Percentiles rank a stretch among this genome's conserved stretches.
Conservation (phyloP, 2,329 filamentous ascomycete species). For the Calonectria multiphialidica region DNA sequence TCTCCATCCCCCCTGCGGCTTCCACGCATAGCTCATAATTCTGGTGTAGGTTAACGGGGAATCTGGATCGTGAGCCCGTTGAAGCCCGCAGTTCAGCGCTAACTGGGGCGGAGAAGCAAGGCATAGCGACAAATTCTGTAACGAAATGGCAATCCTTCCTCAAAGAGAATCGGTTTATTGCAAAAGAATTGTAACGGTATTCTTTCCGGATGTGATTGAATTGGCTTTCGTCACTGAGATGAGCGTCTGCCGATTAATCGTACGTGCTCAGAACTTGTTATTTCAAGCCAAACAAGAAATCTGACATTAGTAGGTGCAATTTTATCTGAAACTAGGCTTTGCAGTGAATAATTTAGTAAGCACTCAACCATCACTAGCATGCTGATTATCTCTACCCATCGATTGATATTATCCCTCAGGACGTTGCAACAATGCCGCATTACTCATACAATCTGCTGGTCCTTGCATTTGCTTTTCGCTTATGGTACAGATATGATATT, state of each 20-base stretch:
- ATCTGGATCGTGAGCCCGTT: neutral
- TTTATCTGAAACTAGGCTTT: neutral
- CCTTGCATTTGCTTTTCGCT: neutral
- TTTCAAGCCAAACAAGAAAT: neutral
- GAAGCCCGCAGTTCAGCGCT: neutral
- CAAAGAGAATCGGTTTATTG: too few relatives aligned
- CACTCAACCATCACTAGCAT: neutral
- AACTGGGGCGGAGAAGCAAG: neutral
- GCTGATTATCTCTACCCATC: neutral
- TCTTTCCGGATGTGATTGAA: neutral
- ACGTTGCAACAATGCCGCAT: neutral
- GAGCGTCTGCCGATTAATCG: neutral
- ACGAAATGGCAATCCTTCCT: neutral
- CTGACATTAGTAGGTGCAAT: neutral
- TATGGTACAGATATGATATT: neutral
- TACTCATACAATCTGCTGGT: neutral
- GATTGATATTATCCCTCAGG: neutral
- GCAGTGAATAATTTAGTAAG: neutral
- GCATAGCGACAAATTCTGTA: neutral
- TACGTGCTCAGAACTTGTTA: neutral
- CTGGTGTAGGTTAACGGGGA: neutral
- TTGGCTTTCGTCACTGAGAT: neutral
- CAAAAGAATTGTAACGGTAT: neutral
- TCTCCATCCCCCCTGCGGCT: neutral
- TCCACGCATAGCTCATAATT: neutral